Conservation (phyloP, 345 rosid species). For the Carallia pectinifolia region DNA sequence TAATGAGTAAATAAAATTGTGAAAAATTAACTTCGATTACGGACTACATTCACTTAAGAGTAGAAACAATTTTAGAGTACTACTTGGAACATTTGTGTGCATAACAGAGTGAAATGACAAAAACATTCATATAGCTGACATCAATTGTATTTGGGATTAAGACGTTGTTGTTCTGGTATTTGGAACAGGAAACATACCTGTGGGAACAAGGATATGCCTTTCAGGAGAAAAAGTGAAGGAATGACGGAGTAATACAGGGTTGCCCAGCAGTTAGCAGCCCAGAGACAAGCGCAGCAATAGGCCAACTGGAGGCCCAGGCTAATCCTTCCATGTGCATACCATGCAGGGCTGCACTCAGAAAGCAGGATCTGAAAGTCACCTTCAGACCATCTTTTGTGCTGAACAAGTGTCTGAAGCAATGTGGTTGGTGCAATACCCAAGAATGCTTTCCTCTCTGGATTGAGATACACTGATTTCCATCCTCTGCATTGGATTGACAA, state of each 20-base stretch:
- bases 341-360: constrained; percentile 56
- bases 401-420: constrained; percentile 56
- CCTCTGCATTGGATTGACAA: constrained; percentile 62
- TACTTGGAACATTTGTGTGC: no score
- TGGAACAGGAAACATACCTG: constrained; percentile 33
- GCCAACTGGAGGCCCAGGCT: constrained; percentile 46
- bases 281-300: constrained; percentile 44
- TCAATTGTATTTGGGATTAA: no score
- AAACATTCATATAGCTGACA: no score
- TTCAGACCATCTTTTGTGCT: constrained; percentile 79
- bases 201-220: constrained; percentile 68
- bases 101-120: no score
- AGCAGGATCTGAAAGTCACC: constrained; percentile 68
- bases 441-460: constrained; percentile 59
- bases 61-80: no score
- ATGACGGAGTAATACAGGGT: constrained; percentile 43
- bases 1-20: no score
- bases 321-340: constrained; percentile 54
- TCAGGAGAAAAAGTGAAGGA: constrained; percentile 60
- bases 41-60: no score
- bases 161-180: neutral
- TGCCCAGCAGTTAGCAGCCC: constrained; percentile 62
- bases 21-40: no score
- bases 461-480: constrained; percentile 66
- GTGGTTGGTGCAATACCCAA: constrained; percentile 57